Evolutionary conservation across 208 protist species (phyloP).

Genomic region (Acanthamoeba lenticulata): DNA sequence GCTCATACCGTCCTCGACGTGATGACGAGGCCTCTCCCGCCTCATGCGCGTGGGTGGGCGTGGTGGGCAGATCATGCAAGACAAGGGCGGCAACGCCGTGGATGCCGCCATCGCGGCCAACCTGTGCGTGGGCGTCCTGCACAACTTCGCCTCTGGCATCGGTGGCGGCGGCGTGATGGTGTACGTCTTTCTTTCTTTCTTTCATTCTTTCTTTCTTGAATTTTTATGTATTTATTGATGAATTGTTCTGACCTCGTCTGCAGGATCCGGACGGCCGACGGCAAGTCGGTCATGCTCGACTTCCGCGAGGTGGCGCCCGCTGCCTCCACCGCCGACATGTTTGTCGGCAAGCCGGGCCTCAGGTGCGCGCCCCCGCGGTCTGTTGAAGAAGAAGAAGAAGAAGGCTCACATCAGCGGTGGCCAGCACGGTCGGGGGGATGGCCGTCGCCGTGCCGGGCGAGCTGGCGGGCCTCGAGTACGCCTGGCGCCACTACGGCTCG

Average conservation of each 20-base stretch:
- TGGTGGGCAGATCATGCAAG: not conserved
- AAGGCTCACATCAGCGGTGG: too few species aligned
- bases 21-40: not conserved
- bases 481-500: conserved; percentile 47
- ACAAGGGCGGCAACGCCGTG: conserved; percentile 76
- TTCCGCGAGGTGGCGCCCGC: conserved; percentile 72
- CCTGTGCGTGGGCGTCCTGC: conserved; percentile 77
- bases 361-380: not conserved
- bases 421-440: conserved; percentile 41
- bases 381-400: too few species aligned
- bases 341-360: conserved; percentile 12
- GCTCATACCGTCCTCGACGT: not conserved
- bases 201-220: not conserved
- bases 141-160: conserved; percentile 76
- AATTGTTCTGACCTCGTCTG: too few species aligned
- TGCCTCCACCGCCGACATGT: conserved; percentile 63
- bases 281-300: conserved; percentile 65
- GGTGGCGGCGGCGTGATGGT: conserved; percentile 78
- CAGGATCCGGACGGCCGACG: conserved; percentile 6
- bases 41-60: not conserved
- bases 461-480: conserved; percentile 67
- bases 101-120: conserved; percentile 74
- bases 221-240: too few species aligned
- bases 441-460: conserved; percentile 69
- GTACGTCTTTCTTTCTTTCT: not conserved